Percentiles rank a stretch among this genome's conserved stretches.
Conservation (phyloP, 75 land plant genomes). For the Selaginella moellendorffii region DNA sequence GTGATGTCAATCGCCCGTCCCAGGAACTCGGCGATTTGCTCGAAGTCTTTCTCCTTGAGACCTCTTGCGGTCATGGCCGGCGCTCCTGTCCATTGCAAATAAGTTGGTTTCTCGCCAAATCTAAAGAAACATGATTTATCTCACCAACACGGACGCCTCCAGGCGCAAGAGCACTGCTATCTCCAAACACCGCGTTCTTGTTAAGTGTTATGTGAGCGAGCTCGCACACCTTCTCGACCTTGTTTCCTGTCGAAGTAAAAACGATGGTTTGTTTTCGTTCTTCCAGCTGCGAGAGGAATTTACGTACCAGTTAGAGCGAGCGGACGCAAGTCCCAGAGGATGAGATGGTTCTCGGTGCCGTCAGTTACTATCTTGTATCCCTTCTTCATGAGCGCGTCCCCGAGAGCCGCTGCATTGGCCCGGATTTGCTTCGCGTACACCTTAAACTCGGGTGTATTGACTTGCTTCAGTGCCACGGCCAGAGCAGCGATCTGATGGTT, state of each 20-base stretch:
- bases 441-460: conserved; percentile 60
- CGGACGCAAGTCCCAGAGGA: conserved; percentile 82
- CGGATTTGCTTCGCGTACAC: conserved; percentile 74
- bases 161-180: conserved; percentile 57
- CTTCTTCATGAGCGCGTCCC: conserved; percentile 51
- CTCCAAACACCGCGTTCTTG: conserved; percentile 68
- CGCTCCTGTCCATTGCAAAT: conserved; percentile 29
- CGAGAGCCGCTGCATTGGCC: conserved; percentile 83
- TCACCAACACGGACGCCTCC: conserved; percentile 84
- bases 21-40: conserved; percentile 64
- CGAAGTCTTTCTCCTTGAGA: conserved; percentile 66
- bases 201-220: conserved; percentile 70
- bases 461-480: conserved; percentile 82
- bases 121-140: not conserved
- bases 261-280: not conserved
- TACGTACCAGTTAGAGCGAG: conserved; percentile 52
- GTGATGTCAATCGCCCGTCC: conserved; percentile 57
- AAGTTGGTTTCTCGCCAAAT: not conserved
- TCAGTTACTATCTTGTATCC: conserved; percentile 82
- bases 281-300: not conserved
- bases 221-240: conserved; percentile 84
- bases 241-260: conserved; percentile 37
- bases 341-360: conserved; percentile 90
- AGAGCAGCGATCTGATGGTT: conserved; percentile 95
- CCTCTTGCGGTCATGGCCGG: conserved; percentile 87